A percentile compares a stretch with the other conserved stretches of the same genome.
These are phyloP conservation scores for Calycina marina DNA, from an alignment of 2,329 filamentous ascomycete genomes.

Conservation along the genomic window DNA sequence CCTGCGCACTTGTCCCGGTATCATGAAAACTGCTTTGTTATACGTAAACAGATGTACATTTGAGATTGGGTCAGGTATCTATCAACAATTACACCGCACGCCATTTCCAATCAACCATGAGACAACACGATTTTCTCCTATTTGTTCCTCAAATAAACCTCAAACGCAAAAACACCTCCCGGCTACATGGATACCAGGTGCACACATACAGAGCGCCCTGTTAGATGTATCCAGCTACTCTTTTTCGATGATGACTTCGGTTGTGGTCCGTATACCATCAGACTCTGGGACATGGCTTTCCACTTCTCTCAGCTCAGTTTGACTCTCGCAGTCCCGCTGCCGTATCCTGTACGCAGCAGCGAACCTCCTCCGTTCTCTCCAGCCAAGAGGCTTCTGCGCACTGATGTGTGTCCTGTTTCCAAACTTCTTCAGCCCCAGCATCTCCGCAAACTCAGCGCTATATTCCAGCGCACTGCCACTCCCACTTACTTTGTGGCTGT, in stretches of 20 bases:
- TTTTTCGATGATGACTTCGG: not conserved
- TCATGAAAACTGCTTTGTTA: too few relatives aligned
- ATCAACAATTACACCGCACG: too few relatives aligned
- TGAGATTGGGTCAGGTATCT: too few relatives aligned
- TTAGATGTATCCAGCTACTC: not conserved
- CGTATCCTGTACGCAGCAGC: constrained; percentile 1
- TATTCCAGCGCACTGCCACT: constrained; percentile 9
- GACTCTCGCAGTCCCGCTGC: constrained; percentile 7
- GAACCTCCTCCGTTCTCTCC: constrained; percentile 1
- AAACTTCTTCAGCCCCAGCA: constrained; percentile 13
- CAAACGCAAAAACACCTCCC: too few relatives aligned
- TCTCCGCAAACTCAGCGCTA: constrained; percentile 15
- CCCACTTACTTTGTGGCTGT: constrained; percentile 3
- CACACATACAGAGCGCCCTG: too few relatives aligned
- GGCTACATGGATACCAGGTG: too few relatives aligned
- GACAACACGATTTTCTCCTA: too few relatives aligned
- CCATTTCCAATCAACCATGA: too few relatives aligned
- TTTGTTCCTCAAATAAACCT: too few relatives aligned
- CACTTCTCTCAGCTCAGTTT: constrained; percentile 8
- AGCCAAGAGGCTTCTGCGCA: constrained; percentile 5
- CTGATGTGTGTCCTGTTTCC: constrained; percentile 16
- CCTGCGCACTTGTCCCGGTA: too few relatives aligned
- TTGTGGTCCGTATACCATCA: not conserved
- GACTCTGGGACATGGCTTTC: not conserved
- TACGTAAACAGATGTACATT: too few relatives aligned